Evolutionary conservation across 140 eudicot genomes (phyloP).

Genomic region (Stevia rebaudiana): DNA sequence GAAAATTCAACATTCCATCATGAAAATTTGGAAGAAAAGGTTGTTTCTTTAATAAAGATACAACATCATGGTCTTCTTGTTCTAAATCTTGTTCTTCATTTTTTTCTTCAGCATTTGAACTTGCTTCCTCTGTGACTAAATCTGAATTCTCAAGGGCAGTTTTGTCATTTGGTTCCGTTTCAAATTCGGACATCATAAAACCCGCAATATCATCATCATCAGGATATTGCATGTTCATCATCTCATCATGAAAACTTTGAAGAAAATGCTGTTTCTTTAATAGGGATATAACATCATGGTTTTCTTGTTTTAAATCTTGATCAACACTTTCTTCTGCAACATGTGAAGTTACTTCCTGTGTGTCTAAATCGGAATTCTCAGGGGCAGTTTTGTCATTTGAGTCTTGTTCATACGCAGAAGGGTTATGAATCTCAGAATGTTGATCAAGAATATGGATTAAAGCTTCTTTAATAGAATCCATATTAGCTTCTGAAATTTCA

Average conservation of each 20-base stretch:
- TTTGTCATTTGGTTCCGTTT: slow-evolving; percentile 15
- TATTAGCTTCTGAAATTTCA: slow-evolving; percentile 29
- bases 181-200: slow-evolving; percentile 18
- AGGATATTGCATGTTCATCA: slow-evolving; percentile 23
- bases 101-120: slow-evolving; percentile 19
- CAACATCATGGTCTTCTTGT: slow-evolving; percentile 24
- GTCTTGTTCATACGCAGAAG: slow-evolving; percentile 15
- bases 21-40: slow-evolving; percentile 53
- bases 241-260: slow-evolving; percentile 48
- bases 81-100: slow-evolving; percentile 11
- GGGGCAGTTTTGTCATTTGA: slow-evolving; percentile 20
- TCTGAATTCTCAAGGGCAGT: slow-evolving; percentile 7
- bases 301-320: slow-evolving; percentile 16
- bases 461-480: slow-evolving; percentile 51
- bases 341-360: slow-evolving; percentile 13
- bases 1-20: slow-evolving; percentile 39
- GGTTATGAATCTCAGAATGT: slow-evolving; percentile 16
- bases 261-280: slow-evolving; percentile 45
- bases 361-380: background rate
- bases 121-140: slow-evolving; percentile 10
- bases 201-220: slow-evolving; percentile 36
- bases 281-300: slow-evolving; percentile 21
- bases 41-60: slow-evolving; percentile 28
- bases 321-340: slow-evolving; percentile 22
- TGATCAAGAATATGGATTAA: slow-evolving; percentile 33